Percentiles rank a stretch among this genome's conserved stretches.
Conservation (phyloP, 1,139 yeast genomes). For the Candida dubliniensis region DNA sequence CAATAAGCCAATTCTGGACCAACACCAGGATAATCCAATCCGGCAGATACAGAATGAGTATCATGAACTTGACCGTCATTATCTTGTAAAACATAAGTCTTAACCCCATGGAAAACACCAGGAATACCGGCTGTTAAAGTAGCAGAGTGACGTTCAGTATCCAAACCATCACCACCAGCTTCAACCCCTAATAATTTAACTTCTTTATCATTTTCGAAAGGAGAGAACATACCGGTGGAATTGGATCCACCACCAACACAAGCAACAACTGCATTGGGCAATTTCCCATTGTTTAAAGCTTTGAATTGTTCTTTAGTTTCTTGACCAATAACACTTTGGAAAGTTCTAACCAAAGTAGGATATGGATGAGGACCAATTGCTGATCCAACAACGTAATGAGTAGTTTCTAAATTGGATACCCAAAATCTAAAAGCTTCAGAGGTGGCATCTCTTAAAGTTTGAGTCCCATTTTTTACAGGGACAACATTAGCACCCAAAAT, state of each 20-base stretch:
- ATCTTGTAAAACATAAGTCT: slow-evolving; percentile 88
- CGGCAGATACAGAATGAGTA: slow-evolving; percentile 97
- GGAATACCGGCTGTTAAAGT: slow-evolving; percentile 90
- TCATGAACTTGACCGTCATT: slow-evolving; percentile 94
- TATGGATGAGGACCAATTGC: slow-evolving; percentile 99
- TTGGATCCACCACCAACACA: slow-evolving; percentile 99
- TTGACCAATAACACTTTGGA: slow-evolving; percentile 95
- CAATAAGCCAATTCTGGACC: slow-evolving; percentile 97
- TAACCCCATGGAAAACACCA: slow-evolving; percentile 98
- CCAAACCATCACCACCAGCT: slow-evolving; percentile 98
- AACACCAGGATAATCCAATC: slow-evolving; percentile 98
- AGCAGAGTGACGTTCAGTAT: slow-evolving; percentile 86
- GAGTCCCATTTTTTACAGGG: slow-evolving; percentile 91
- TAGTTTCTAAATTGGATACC: slow-evolving; percentile 83
- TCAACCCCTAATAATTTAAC: slow-evolving; percentile 92
- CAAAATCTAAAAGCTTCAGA: slow-evolving; percentile 95
- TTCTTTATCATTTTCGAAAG: slow-evolving; percentile 76
- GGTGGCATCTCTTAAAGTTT: slow-evolving; percentile 95
- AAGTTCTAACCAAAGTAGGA: slow-evolving; percentile 95
- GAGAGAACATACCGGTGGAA: slow-evolving; percentile 93
- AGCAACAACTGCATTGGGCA: slow-evolving; percentile 93
- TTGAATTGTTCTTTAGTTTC: slow-evolving; percentile 92
- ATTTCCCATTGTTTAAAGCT: slow-evolving; percentile 69
- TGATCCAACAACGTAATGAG: slow-evolving; percentile 95
- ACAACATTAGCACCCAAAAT: slow-evolving; percentile 94